phyloP scores from a whole-genome alignment of 352 stramenopile genomes.

The Phytophthora citrophthora region DNA sequence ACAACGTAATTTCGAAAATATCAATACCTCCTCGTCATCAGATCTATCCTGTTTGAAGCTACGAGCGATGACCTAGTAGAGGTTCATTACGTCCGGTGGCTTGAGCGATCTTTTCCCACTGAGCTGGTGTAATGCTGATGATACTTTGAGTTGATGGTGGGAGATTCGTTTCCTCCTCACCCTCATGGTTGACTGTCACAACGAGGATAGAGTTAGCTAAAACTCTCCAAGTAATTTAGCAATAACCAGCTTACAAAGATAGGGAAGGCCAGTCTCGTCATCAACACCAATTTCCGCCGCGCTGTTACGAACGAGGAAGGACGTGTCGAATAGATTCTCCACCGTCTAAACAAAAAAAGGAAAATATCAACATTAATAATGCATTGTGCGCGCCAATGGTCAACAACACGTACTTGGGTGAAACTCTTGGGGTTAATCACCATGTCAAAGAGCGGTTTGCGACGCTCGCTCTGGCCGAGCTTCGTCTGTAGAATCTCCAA shows the following conservation, averaged over 20 bases:
- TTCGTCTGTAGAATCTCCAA: slow-evolving; percentile 73
- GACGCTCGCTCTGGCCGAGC: slow-evolving; percentile 40
- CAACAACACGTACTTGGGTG: slow-evolving; percentile 53
- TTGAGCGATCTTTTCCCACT: slow-evolving; percentile 68
- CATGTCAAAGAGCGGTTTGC: slow-evolving; percentile 72
- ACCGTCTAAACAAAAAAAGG: slow-evolving; percentile 53
- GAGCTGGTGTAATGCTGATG: slow-evolving; percentile 77
- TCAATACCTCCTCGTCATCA: slow-evolving; percentile 6
- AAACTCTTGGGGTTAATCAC: slow-evolving; percentile 79
- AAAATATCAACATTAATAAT: not conserved
- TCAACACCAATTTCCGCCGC: slow-evolving; percentile 73
- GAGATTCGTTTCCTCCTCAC: slow-evolving; percentile 48
- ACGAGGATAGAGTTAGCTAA: not conserved
- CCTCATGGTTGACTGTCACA: slow-evolving; percentile 69
- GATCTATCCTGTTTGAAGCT: not conserved
- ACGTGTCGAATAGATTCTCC: slow-evolving; percentile 87
- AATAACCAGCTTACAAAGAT: slow-evolving; percentile 49
- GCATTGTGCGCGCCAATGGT: not conserved
- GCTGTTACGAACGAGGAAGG: slow-evolving; percentile 80
- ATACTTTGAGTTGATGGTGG: slow-evolving; percentile 76
- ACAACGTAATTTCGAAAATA: slow-evolving; percentile 26
- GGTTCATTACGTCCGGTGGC: slow-evolving; percentile 55
- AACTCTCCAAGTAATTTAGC: not conserved
- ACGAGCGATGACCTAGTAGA: slow-evolving; percentile 67
- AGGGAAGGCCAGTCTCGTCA: slow-evolving; percentile 54